These are phyloP conservation scores for Volvox reticuliferus DNA, from an alignment of 139 green algal species.

Conservation along the genomic window DNA sequence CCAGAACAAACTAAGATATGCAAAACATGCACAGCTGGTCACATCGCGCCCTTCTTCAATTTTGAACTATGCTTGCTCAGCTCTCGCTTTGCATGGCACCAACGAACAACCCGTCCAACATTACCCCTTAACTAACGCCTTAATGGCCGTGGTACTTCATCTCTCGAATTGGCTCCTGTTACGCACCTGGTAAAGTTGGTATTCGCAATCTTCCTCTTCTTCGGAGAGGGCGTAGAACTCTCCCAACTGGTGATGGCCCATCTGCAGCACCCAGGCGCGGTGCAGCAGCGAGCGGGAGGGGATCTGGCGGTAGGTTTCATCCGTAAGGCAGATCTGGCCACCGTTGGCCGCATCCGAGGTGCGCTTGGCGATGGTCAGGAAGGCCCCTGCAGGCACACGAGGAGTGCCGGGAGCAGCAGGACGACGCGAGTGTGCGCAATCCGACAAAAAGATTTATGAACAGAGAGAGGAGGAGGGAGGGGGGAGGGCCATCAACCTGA, in stretches of 20 bases:
- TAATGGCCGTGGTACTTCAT: too few species aligned
- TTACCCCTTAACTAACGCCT: too few species aligned
- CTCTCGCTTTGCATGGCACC: too few species aligned
- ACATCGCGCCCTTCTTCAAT: too few species aligned
- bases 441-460: too few species aligned
- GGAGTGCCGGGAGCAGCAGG: not conserved
- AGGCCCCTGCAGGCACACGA: not conserved
- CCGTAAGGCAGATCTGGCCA: conserved; percentile 34
- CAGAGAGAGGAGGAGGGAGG: too few species aligned
- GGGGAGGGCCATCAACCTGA: too few species aligned
- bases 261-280: conserved; percentile 47
- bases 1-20: too few species aligned
- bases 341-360: conserved; percentile 40
- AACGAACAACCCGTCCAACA: not conserved
- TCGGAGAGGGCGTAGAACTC: not conserved
- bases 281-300: conserved; percentile 29
- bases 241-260: conserved; percentile 37
- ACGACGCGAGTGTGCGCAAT: too few species aligned
- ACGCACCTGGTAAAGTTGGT: conserved; percentile 43
- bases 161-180: too few species aligned
- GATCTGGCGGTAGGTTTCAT: conserved; percentile 41
- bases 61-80: too few species aligned
- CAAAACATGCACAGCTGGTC: too few species aligned
- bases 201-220: conserved; percentile 35
- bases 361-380: conserved; percentile 24